phyloP scores from a whole-genome alignment of 2,329 filamentous ascomycete genomes.

The Penicillium paneum region DNA sequence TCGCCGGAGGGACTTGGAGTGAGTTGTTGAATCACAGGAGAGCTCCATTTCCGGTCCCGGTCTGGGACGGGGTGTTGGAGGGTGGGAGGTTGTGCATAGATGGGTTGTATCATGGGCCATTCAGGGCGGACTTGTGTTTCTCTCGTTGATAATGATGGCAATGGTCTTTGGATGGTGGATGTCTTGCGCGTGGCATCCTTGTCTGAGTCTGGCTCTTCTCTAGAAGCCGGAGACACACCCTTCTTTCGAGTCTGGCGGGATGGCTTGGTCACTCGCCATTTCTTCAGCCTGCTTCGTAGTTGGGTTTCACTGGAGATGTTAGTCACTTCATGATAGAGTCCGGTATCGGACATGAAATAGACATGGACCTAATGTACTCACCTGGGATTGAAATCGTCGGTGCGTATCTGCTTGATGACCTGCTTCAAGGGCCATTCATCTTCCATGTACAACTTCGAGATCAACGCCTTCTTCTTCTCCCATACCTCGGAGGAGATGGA shows the following conservation, averaged over 20 bases:
- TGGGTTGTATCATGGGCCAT: constrained; percentile 14
- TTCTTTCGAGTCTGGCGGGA: constrained; percentile 44
- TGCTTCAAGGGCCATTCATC: constrained; percentile 47
- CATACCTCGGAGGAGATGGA: constrained; percentile 44
- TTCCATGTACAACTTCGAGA: constrained; percentile 43
- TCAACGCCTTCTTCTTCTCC: constrained; percentile 44
- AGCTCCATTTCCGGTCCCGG: constrained; percentile 20
- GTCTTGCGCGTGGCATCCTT: constrained; percentile 12
- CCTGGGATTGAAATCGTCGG: constrained; percentile 44
- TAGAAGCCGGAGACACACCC: constrained; percentile 19
- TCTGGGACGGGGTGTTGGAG: constrained; percentile 5
- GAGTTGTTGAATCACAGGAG: constrained; percentile 20
- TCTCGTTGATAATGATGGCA: constrained; percentile 5
- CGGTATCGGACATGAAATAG: not conserved
- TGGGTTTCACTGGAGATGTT: constrained; percentile 41
- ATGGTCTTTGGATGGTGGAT: constrained; percentile 6
- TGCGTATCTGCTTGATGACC: constrained; percentile 45
- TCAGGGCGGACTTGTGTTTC: constrained; percentile 7
- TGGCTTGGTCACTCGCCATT: constrained; percentile 47
- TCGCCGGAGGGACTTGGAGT: constrained; percentile 24
- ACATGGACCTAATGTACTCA: constrained; percentile 17
- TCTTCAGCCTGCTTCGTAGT: constrained; percentile 44
- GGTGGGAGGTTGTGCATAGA: constrained; percentile 5
- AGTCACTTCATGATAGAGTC: not conserved
- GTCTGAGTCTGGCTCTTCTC: constrained; percentile 22